phyloP scores from a whole-genome alignment of 2,329 filamentous ascomycete genomes.

The Didymella keratinophila region DNA sequence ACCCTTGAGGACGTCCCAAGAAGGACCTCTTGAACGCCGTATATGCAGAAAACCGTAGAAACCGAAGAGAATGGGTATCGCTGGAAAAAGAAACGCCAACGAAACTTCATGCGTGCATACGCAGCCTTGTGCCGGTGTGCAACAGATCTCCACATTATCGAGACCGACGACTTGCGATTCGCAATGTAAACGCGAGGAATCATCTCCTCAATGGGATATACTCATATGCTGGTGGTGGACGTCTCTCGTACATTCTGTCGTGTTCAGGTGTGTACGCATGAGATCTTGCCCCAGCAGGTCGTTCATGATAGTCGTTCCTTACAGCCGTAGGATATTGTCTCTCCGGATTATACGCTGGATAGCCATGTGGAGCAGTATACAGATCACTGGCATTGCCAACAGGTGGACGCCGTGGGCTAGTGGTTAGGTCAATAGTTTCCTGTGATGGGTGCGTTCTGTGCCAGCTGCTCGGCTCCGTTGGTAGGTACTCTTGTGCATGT shows the following conservation, averaged over 20 bases:
- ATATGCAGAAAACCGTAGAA: slow-evolving; percentile 13
- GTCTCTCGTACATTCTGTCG: slow-evolving; percentile 15
- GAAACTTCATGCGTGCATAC: slow-evolving; percentile 22
- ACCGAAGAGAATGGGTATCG: slow-evolving; percentile 39
- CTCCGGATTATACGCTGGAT: slow-evolving; percentile 24
- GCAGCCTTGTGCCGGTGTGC: slow-evolving; percentile 2
- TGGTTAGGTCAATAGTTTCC: slow-evolving; percentile 37
- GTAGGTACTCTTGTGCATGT: slow-evolving; percentile 14
- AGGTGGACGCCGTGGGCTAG: slow-evolving; percentile 30
- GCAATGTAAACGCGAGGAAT: slow-evolving; percentile 13
- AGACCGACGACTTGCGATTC: background rate
- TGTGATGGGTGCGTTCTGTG: slow-evolving; percentile 22
- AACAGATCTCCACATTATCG: background rate
- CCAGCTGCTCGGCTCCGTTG: slow-evolving; percentile 22
- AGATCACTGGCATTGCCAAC: slow-evolving; percentile 15
- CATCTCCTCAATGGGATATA: slow-evolving; percentile 26
- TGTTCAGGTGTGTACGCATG: slow-evolving; percentile 13
- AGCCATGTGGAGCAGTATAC: slow-evolving; percentile 13
- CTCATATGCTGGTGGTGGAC: slow-evolving; percentile 18
- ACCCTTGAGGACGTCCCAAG: background rate
- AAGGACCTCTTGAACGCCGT: background rate
- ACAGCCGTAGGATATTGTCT: slow-evolving; percentile 23
- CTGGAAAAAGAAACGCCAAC: slow-evolving; percentile 27
- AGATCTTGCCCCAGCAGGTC: slow-evolving; percentile 2
- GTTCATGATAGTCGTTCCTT: slow-evolving; percentile 32